Conservation (phyloP, 257 asterid species). For the Anisodus acutangulus region DNA sequence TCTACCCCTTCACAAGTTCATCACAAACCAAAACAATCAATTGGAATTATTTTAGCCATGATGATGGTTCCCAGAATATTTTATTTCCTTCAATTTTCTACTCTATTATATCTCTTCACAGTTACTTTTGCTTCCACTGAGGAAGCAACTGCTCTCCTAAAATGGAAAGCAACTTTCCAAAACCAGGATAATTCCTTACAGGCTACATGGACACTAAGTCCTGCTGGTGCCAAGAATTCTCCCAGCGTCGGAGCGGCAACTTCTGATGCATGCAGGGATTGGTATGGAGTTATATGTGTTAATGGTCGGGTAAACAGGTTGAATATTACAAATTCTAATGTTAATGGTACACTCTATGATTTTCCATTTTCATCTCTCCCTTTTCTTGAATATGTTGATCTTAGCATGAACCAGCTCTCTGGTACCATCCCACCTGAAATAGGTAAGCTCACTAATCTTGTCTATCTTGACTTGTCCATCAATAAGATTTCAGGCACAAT, state of each 20-base stretch:
- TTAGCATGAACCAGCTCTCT: slow-evolving; percentile 28
- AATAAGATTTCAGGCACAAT: slow-evolving; percentile 33
- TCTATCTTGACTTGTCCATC: background rate
- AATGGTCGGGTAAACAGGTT: background rate
- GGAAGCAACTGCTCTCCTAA: slow-evolving; percentile 36
- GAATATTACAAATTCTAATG: slow-evolving; percentile 19
- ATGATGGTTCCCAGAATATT: background rate
- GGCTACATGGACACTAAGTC: slow-evolving; percentile 30
- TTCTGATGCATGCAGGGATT: slow-evolving; percentile 18
- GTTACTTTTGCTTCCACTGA: background rate
- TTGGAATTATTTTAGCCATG: background rate
- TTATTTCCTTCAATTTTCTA: background rate
- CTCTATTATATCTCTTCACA: background rate
- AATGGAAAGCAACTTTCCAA: slow-evolving; percentile 31
- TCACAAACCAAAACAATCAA: background rate
- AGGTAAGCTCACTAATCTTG: background rate
- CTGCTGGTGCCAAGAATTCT: background rate
- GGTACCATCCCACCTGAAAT: slow-evolving; percentile 26
- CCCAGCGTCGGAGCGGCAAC: background rate
- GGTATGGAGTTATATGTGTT: slow-evolving; percentile 40
- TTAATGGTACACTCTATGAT: slow-evolving; percentile 29
- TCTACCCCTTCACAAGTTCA: background rate
- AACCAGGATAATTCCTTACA: slow-evolving; percentile 20
- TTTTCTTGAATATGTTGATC: slow-evolving; percentile 36
- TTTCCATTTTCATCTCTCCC: slow-evolving; percentile 41